Evolutionary conservation across 805 yeast genomes (phyloP).

Genomic region (Pichia nanzhaoensis): DNA sequence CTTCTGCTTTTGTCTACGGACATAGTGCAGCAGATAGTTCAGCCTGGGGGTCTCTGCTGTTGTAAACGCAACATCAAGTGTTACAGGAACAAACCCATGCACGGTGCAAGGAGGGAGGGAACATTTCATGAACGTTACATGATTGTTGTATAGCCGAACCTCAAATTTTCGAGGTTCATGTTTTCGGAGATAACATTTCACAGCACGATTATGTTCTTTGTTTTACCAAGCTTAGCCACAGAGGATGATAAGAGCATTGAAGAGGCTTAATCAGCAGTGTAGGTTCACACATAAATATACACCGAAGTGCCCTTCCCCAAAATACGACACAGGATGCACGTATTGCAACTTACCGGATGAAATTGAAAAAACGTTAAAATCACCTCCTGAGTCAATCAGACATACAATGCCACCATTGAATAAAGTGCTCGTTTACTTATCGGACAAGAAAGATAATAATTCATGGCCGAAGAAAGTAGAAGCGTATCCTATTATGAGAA

Average conservation of each 20-base stretch:
- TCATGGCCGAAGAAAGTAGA: constrained; percentile 49
- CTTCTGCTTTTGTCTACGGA: no score
- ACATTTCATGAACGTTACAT: no score
- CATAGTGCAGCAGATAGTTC: no score
- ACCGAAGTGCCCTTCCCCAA: constrained; percentile 43
- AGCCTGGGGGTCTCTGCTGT: no score
- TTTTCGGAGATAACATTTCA: no score
- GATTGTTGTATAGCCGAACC: no score
- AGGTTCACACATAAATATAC: constrained; percentile 12
- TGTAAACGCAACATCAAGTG: no score
- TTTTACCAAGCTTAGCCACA: no score
- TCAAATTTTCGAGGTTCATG: no score
- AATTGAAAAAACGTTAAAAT: constrained; percentile 1
- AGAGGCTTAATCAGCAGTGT: not conserved
- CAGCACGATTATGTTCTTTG: no score
- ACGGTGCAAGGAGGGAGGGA: no score
- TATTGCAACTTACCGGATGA: constrained; percentile 37
- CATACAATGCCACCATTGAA: constrained; percentile 45
- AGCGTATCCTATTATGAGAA: constrained; percentile 34
- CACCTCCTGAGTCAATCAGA: constrained; percentile 28
- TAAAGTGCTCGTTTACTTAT: constrained; percentile 50
- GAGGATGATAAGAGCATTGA: not conserved
- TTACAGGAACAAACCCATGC: no score
- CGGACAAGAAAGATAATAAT: constrained; percentile 34
- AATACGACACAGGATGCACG: constrained; percentile 56